Base-by-base conservation (phyloP, 2,329 filamentous ascomycete species). In the Hypoxylon sp. region DNA sequence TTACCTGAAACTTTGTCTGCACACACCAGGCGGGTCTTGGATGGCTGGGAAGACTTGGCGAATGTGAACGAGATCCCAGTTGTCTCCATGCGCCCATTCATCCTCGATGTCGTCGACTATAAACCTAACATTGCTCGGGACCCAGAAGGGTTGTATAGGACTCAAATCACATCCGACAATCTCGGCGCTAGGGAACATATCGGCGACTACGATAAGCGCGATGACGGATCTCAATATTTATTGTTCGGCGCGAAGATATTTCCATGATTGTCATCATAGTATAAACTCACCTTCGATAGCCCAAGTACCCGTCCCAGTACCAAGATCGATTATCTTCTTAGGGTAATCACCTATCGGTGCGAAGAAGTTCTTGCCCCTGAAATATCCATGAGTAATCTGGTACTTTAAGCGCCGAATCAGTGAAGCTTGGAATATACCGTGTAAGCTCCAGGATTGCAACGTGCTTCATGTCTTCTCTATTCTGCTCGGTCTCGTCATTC, bases 41-140 rank as follows among this genome's bases (percentile, higher is more conserved):
- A 87, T 82, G 52, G 80, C 80, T 14, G 80, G 81, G 9, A 78
- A 78, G 76, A 87, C 80, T 34, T 83, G 78, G 23, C 85, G 80
- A 34, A 79, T 75, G 72, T 87, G 85, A 56, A 87, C 82, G 63
- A 82, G 82, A 74, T 87, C 84, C 73, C 86, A 87, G 67, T 83
- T 76, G 2, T 79, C 75, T 68, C 82, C 84, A 2, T 72, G 62
- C 14, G 59, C 55, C 86, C 86, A 88, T 9, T 82, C 77, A 60
- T 84, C 80, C 70, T 86, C 82, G 7, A 83, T 79, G 70, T 88
- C 85, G 67, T 87, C 85, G n/a, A 88, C 79, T 51, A 85, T 74
- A 75, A 87, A 87, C 25, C 79, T 79, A 25, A 86, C 78, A 67
- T 87, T 87, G 19, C 82, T 81, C 23, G 85, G 85, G 2, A 85